These are phyloP conservation scores for Dothiorella sarmentorum DNA, from an alignment of 2,329 filamentous ascomycete genomes.

Conservation along the genomic window DNA sequence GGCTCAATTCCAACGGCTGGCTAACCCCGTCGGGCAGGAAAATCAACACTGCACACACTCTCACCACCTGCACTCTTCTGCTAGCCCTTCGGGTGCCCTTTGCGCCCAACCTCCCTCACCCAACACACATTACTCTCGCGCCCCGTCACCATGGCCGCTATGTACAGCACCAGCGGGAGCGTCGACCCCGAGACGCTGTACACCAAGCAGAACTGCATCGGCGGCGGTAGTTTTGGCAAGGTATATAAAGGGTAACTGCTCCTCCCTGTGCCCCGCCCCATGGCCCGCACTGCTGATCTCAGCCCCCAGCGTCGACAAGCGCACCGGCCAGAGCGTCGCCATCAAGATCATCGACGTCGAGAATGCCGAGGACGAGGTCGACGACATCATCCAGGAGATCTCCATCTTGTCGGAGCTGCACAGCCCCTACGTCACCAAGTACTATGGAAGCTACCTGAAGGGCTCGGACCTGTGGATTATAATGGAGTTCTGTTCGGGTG, in stretches of 20 bases:
- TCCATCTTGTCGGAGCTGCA: constrained; percentile 94
- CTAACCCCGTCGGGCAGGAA: constrained; percentile 13
- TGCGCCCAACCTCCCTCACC: background rate
- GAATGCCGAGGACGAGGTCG: constrained; percentile 97
- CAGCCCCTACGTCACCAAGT: constrained; percentile 95
- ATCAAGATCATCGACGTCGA: constrained; percentile 99
- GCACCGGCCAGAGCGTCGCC: constrained; percentile 87
- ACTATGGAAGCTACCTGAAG: constrained; percentile 95
- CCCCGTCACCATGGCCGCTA: constrained; percentile 10
- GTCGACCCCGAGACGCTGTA: constrained; percentile 89
- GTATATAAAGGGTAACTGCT: constrained; percentile 85
- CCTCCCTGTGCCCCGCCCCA: constrained; percentile 14
- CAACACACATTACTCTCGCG: background rate
- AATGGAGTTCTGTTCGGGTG: constrained; percentile 98
- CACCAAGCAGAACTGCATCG: constrained; percentile 64
- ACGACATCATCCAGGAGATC: constrained; percentile 99
- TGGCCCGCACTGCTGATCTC: background rate
- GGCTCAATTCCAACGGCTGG: constrained; percentile 9
- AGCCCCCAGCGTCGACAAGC: constrained; percentile 73
- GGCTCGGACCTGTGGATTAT: constrained; percentile 98
- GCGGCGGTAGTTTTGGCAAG: constrained; percentile 95
- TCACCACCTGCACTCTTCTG: background rate
- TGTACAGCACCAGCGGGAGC: constrained; percentile 38
- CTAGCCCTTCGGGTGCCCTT: constrained; percentile 3
- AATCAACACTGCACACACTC: constrained; percentile 6